Base-by-base conservation (phyloP, 768 basidiomycete genomes). In the Tricholomella constricta region DNA sequence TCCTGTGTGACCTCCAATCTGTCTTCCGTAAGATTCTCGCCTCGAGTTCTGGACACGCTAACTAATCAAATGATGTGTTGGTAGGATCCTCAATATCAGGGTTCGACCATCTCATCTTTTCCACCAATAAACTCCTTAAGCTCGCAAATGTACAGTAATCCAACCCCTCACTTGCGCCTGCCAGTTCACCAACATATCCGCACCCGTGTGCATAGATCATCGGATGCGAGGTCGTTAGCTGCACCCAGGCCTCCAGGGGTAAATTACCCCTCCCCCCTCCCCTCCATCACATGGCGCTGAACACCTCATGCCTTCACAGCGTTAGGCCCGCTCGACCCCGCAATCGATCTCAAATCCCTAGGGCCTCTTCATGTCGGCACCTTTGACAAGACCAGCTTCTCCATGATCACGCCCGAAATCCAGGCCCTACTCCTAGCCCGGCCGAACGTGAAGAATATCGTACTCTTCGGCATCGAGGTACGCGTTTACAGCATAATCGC, bases 391-490 rank as follows among this genome's bases (percentile, higher is more conserved):
- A 83, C 85, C 0, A 78, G 82, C 47, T 97, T 98, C 74, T 90
- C 89, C 1, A 96, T 97, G 94, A 61, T 86, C 49, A 86, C 84
- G 0, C 80, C 86, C 6, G 82, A 90, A 29, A 80, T 95, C 6
- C 68, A 75, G 47, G 54, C 69, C 2, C 55, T 84, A 7, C 72
- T 96, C 47, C 63, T 66, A 19, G 59, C 75, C 5, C 77, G 74
- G 22, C 77, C 79, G 3, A 60, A 71, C 12, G 64, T 88, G 52
- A 76, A 77, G 35, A 83, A 81, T 6, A 73, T 94, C 41, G 81
- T 96, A 6, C 65, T 98, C 5, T 84, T 93, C 55, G 95, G 95
- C 14, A 94, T 96, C 45, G 94, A 96, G 79, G 93, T 90, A 58
- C 32, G 80, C 67, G 14, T 15, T n/a, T n/a, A 14, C 31, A 10